Evolutionary conservation across 2,329 filamentous ascomycete genomes (phyloP).

Genomic region (Trichophyton verrucosum): DNA sequence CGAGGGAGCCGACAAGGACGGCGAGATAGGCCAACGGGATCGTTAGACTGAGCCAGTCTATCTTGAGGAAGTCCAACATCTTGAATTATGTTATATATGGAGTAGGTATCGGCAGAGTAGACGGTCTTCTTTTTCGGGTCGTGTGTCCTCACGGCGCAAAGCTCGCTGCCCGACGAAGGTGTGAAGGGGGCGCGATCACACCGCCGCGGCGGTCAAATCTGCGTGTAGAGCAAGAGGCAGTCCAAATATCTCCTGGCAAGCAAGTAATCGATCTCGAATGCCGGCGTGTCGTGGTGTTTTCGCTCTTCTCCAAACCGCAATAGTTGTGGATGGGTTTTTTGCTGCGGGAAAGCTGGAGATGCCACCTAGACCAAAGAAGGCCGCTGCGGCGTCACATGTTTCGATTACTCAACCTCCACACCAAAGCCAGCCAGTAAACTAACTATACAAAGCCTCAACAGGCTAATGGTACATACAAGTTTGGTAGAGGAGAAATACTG

Average conservation of each 20-base stretch:
- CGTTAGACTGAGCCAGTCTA: slow-evolving; percentile 61
- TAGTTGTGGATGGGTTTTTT: not conserved
- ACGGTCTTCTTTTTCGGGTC: not conserved
- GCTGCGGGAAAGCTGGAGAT: not conserved
- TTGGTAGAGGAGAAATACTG: not conserved
- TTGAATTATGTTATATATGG: slow-evolving; percentile 11
- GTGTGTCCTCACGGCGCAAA: not conserved
- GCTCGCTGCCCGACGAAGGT: not conserved
- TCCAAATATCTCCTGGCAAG: not conserved
- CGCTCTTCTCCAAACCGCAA: not conserved
- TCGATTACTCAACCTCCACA: not conserved
- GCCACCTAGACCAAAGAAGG: not conserved
- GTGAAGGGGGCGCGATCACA: not conserved
- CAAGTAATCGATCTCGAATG: not conserved
- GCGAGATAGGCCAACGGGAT: slow-evolving; percentile 82
- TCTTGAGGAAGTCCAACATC: slow-evolving; percentile 41
- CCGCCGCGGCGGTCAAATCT: not conserved
- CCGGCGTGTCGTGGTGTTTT: not conserved
- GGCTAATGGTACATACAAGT: too few species aligned
- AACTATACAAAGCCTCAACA: not conserved
- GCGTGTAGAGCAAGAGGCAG: not conserved
- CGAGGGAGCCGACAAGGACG: slow-evolving; percentile 75
- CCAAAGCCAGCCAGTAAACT: not conserved
- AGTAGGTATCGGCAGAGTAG: not conserved
- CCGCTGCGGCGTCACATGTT: not conserved